These are phyloP conservation scores for Sclerotinia trifoliorum DNA, from an alignment of 2,329 filamentous ascomycete species.

Conservation along the genomic window DNA sequence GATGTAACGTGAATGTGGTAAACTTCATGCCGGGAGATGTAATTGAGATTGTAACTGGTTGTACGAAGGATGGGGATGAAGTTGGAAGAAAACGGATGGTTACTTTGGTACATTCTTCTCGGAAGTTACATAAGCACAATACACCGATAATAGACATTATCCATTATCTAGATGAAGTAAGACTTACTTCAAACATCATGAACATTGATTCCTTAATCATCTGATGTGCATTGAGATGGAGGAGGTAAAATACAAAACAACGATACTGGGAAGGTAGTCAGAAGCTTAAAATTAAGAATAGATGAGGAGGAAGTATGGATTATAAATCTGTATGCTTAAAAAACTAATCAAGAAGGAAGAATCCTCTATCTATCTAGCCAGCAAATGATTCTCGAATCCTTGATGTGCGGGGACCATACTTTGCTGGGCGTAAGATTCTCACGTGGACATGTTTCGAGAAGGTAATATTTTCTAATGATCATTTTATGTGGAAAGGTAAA, in stretches of 20 bases:
- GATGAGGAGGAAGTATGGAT: not conserved
- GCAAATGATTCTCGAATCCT: not conserved
- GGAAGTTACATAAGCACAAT: not conserved
- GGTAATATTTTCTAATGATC: not conserved
- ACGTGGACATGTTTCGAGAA: not conserved
- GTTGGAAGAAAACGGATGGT: not conserved
- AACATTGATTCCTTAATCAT: not conserved
- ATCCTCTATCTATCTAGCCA: conserved; percentile 7
- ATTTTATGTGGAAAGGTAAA: not conserved
- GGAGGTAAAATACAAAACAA: not conserved
- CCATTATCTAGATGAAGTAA: not conserved
- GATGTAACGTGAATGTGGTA: not conserved
- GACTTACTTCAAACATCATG: not conserved
- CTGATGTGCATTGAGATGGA: not conserved
- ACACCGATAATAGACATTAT: not conserved
- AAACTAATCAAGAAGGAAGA: not conserved
- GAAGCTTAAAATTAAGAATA: conserved; percentile 9
- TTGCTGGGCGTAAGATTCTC: not conserved
- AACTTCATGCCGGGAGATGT: not conserved
- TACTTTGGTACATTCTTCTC: not conserved
- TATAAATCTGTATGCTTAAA: not conserved
- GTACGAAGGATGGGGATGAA: not conserved
- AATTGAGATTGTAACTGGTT: not conserved
- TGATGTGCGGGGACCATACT: not conserved
- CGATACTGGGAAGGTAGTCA: not conserved